phyloP scores from a whole-genome alignment of 257 asterid species.

The Jacaranda copaia region DNA sequence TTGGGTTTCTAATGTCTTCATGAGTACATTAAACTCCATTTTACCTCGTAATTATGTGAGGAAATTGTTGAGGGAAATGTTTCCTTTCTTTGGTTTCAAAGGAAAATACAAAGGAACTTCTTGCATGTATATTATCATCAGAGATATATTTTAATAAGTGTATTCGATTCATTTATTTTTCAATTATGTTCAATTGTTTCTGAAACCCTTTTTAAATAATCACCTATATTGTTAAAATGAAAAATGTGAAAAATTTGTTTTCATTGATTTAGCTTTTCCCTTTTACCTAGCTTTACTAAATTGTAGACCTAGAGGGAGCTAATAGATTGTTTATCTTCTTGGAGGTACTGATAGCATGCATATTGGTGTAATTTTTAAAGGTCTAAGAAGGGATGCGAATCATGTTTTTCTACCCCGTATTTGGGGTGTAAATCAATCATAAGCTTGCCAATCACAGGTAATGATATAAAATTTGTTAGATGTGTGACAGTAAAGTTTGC shows the following conservation, averaged over 20 bases:
- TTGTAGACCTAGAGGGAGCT: background rate
- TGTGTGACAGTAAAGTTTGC: slow-evolving; percentile 22
- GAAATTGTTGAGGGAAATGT: background rate
- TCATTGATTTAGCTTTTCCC: slow-evolving; percentile 14
- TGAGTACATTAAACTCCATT: slow-evolving; percentile 13
- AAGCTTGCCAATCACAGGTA: slow-evolving; percentile 6
- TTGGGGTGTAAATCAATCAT: background rate
- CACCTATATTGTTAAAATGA: background rate
- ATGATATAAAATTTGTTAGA: slow-evolving; percentile 6
- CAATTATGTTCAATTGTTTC: background rate
- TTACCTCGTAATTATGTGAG: slow-evolving; percentile 5
- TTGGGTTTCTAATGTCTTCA: slow-evolving; percentile 12
- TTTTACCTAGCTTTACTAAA: slow-evolving; percentile 9
- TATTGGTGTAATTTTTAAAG: background rate
- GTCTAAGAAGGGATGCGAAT: slow-evolving; percentile 4
- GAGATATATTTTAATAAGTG: background rate
- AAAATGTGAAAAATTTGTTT: background rate
- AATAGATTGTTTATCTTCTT: slow-evolving; percentile 2
- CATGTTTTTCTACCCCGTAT: slow-evolving; percentile 20
- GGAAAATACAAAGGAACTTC: background rate
- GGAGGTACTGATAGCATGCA: background rate
- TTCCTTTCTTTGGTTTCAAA: slow-evolving; percentile 13
- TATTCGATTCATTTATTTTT: background rate
- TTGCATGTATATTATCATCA: background rate
- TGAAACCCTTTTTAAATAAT: background rate